Evolutionary conservation across 768 basidiomycete species (phyloP).

Genomic region (Imleria badia): DNA sequence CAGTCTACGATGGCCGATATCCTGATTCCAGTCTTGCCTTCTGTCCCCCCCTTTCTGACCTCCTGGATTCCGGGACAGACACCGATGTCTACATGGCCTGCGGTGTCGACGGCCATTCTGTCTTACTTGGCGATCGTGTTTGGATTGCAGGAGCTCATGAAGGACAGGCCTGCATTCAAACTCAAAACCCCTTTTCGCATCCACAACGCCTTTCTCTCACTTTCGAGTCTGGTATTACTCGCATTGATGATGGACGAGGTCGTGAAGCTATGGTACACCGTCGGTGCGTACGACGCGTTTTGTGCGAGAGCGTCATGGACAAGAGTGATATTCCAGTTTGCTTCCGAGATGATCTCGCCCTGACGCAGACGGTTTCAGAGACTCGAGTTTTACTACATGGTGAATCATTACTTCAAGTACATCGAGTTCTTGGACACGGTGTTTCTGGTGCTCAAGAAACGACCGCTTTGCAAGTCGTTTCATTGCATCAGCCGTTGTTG

Average conservation of each 20-base stretch:
- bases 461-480: constrained; percentile 73
- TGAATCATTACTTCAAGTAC: constrained; percentile 98
- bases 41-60: constrained; percentile 52
- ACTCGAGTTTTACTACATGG: constrained; percentile 92
- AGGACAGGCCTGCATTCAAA: constrained; percentile 63
- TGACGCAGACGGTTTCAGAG: constrained; percentile 44
- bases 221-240: constrained; percentile 77
- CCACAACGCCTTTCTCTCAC: constrained; percentile 85
- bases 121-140: constrained; percentile 86
- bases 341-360: background rate
- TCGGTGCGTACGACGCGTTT: constrained; percentile 72
- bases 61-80: constrained; percentile 73
- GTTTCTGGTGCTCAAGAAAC: constrained; percentile 96
- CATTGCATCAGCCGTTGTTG: background rate
- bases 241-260: constrained; percentile 85
- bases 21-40: constrained; percentile 7
- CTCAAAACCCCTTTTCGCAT: constrained; percentile 76
- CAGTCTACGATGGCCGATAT: constrained; percentile 7
- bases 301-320: constrained; percentile 82
- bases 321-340: constrained; percentile 49
- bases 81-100: constrained; percentile 73
- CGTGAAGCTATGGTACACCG: constrained; percentile 64
- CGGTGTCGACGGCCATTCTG: constrained; percentile 65
- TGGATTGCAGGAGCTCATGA: constrained; percentile 79
- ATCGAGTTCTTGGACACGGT: constrained; percentile 92